A percentile compares a stretch with the other conserved stretches of the same genome.
Evolutionary conservation across 495 filamentous ascomycete species (phyloP).

Genomic region (Cudoniella acicularis): DNA sequence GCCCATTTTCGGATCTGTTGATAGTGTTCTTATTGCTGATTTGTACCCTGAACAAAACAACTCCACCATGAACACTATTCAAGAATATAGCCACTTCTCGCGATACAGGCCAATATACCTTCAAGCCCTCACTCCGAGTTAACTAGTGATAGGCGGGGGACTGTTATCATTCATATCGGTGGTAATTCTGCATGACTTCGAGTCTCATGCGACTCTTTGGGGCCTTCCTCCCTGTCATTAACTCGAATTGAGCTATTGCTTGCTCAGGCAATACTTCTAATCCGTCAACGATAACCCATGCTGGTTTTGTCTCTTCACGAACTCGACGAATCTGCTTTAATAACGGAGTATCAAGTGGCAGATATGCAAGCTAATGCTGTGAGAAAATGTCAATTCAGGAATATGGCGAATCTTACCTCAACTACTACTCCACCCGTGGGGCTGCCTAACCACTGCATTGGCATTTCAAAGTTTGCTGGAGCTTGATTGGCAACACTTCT

Average conservation of each 20-base stretch:
- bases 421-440: constrained; percentile 78
- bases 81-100: too few relatives aligned
- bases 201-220: constrained; percentile 69
- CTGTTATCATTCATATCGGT: constrained; percentile 28
- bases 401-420: constrained; percentile 47
- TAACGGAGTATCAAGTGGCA: constrained; percentile 67
- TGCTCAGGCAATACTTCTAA: constrained; percentile 77
- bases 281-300: constrained; percentile 78
- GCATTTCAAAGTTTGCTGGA: constrained; percentile 72
- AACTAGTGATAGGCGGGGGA: not conserved
- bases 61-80: too few relatives aligned
- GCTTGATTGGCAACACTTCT: constrained; percentile 58
- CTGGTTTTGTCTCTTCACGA: constrained; percentile 54
- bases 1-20: too few relatives aligned
- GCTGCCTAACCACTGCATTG: constrained; percentile 67
- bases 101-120: too few relatives aligned
- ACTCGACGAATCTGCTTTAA: constrained; percentile 59
- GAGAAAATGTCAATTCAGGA: not conserved
- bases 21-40: too few relatives aligned
- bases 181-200: constrained; percentile 55
- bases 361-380: constrained; percentile 59
- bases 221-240: constrained; percentile 79
- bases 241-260: constrained; percentile 78
- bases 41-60: too few relatives aligned
- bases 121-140: not conserved